Evolutionary conservation across 225 moss, liverwort and hornwort species (phyloP).

Genomic region (Polytrichum commune): DNA sequence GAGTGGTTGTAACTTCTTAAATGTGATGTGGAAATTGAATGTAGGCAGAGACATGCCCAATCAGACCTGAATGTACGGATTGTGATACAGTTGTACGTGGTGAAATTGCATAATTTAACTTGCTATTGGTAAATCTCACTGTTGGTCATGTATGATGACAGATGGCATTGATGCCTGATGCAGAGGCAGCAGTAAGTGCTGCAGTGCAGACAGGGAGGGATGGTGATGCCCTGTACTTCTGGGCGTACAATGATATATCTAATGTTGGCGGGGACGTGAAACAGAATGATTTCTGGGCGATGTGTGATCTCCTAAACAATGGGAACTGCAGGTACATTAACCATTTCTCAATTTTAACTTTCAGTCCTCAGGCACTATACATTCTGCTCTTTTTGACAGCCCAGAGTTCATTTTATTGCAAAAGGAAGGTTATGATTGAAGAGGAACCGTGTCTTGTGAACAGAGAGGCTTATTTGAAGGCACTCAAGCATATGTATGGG

Average conservation of each 20-base stretch:
- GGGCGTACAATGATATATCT: constrained; percentile 52
- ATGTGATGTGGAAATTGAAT: too few species aligned
- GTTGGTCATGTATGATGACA: constrained; percentile 15
- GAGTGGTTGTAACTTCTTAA: too few species aligned
- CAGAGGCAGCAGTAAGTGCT: constrained; percentile 59
- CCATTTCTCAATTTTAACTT: background rate
- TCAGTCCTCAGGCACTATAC: background rate
- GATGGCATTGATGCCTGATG: constrained; percentile 60
- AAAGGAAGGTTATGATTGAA: background rate
- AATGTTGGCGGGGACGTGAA: constrained; percentile 15
- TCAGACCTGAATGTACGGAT: too few species aligned
- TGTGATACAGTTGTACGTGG: too few species aligned
- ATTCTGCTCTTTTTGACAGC: background rate
- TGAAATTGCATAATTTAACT: too few species aligned
- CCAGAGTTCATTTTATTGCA: background rate
- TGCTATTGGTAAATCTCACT: too few species aligned
- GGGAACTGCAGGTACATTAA: constrained; percentile 78
- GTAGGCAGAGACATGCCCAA: too few species aligned
- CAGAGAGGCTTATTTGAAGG: constrained; percentile 66
- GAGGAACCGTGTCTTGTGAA: constrained; percentile 7
- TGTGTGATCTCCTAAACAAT: constrained; percentile 69
- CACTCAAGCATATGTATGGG: constrained; percentile 84
- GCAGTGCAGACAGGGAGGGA: constrained; percentile 41
- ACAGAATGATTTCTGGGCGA: constrained; percentile 72
- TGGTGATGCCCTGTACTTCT: constrained; percentile 87